Evolutionary conservation across 2,329 filamentous ascomycete species (phyloP), one percentile per base, ranked within the genome.

Genomic region (Aspergillus luchuensis): DNA sequence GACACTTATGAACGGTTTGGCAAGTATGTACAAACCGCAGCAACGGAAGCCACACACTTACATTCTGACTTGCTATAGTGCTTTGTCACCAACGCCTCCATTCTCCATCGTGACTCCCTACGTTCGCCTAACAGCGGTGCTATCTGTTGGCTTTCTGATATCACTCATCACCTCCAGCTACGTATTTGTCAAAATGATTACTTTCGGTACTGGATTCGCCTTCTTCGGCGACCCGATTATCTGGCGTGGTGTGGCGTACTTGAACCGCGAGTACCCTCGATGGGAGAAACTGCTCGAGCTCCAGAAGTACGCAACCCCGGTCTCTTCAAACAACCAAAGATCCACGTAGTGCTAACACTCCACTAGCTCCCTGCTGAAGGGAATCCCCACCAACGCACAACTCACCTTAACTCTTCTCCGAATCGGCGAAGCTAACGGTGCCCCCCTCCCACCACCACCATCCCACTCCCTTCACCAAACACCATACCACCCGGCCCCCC

Each of bases 321-420:
- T 19, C 17, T 11, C 23, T 8, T 23, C 15, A 15, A 13, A 15
- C 8, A 3, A 15, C 5, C 2, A 17, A 7, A 13, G 3, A 8
- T 17, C 2, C 28, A 48, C 7, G 2, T 5, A 21, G 28, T 57
- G 38, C 66, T 73, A 57, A 76, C 57, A 13, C 36, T 45, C 15
- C 10, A n/a, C 4, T 53, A 81, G 79, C 65, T 91, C 89, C 0
- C 73, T 95, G 1, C 85, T 96, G 54, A 91, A 90, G 71, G 91
- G 91, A 2, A 88, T 95, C 0, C 92, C 92, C 0, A 96, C 91
- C 1, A 95, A 96, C 71, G 91, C 91, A 3, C 92, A 96, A 71
- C 84, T 96, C 17, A 88, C 91, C 0, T 79, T 96, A 28, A 96
- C 91, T 0, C 82, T 96, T 1, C 85, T 96, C 10, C 89, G 92